Base-by-base conservation (phyloP, 2,329 filamentous ascomycete species). In the Claviceps sorghi region DNA sequence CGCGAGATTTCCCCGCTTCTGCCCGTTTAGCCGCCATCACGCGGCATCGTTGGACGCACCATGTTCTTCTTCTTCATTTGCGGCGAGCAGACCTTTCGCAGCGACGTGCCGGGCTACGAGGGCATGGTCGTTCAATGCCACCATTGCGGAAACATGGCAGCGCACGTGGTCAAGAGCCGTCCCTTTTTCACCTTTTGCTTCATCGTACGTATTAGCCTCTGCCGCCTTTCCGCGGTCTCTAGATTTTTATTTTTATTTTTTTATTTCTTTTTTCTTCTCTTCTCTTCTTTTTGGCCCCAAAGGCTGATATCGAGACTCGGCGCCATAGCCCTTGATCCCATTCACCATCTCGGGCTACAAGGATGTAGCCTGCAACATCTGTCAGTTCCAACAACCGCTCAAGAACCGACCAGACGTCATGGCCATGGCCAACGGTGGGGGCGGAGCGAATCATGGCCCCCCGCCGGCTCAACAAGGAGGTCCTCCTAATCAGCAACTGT, bases 141-240 rank as follows among this genome's bases (percentile, higher is more conserved):
- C 65, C 81, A 83, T 66, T 84, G 80, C 65, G 79, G 80, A 50
- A 84, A 84, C 70, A 79, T 77, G 67, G 72, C 74, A 2, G 80
- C 72, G 15, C 72, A 70, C 55, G 79, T 83, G 53, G 72, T 80
- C 61, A 83, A 83, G 65, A 76, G 74, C 54, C 74, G 82, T 54
- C 80, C 80, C 43, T 88, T 84, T 82, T 89, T 89, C 62, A 89
- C 86, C 5, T 82, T 89, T 62, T 89, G 85, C 73, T 88, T 86
- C 67, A 68, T 88, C 51, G 79, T 82, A 67, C 61, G 76, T 70
- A 10, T 47, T 10, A 9, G 9, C 45, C 50, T n/a, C 42, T 22
- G 5, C 4, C 42, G 2, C 6, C 5, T 17, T 43, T 17, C 13
- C 17, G n/a, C n/a, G 15, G 8, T 40, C n/a, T 17, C 17, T n/a